Percentiles rank a stretch among this genome's conserved stretches.
phyloP scores from a whole-genome alignment of 495 filamentous ascomycete genomes.

The Neurospora sp. region DNA sequence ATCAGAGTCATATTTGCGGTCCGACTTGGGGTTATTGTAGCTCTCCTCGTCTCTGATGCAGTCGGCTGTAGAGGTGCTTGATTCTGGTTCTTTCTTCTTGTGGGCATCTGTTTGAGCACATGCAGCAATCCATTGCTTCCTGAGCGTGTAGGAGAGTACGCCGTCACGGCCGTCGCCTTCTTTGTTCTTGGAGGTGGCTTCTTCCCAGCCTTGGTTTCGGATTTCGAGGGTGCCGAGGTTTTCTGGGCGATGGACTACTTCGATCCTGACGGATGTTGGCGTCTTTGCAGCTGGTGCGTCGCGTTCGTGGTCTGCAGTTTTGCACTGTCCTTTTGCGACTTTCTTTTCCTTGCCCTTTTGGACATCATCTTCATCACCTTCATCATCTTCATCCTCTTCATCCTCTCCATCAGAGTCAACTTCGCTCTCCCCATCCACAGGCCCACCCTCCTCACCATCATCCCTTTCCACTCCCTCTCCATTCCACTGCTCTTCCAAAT shows the following conservation, averaged over 20 bases:
- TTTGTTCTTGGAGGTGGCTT: not conserved
- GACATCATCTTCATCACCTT: not conserved
- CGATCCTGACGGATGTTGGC: not conserved
- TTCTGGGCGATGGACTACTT: not conserved
- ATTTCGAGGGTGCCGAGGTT: not conserved
- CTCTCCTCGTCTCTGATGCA: too few species aligned
- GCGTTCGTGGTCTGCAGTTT: fast-evolving
- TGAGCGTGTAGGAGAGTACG: not conserved
- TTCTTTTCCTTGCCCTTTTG: not conserved
- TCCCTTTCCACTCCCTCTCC: constrained; percentile 1
- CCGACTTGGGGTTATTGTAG: too few species aligned
- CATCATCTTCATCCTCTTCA: not conserved
- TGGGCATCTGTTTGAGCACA: not conserved
- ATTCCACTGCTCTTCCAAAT: constrained; percentile 9
- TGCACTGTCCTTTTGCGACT: not conserved
- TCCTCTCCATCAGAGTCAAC: not conserved
- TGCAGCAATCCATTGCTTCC: not conserved
- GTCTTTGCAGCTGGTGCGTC: fast-evolving
- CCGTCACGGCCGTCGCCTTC: not conserved
- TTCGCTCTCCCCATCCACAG: not conserved
- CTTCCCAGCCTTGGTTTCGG: not conserved
- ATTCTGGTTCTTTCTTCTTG: too few species aligned
- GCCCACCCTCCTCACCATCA: not conserved
- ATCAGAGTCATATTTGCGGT: too few species aligned
- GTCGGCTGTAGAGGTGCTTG: too few species aligned